Base-by-base conservation (phyloP, 768 basidiomycete species). In the Pleurotus salmoneostramineus region DNA sequence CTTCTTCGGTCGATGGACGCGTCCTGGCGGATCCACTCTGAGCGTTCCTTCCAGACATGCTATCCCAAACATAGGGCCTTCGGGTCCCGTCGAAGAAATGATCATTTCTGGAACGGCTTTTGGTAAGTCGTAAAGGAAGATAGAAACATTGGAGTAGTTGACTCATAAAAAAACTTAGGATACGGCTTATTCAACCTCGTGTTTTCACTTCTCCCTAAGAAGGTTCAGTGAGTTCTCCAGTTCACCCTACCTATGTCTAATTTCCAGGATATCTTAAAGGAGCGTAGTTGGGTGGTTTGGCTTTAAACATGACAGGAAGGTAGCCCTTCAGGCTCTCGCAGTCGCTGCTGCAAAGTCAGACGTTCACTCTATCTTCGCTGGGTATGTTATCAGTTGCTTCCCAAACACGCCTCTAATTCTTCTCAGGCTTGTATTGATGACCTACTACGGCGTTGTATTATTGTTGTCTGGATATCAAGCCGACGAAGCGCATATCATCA, bases 121-220 rank as follows among this genome's bases (percentile, higher is more conserved):
- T 64, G 91, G 86, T 87, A 58, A 52, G 76, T 70, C 14, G 21
- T 27, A 27, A 27, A 3, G 3, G 21, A 3, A 27, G 2, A 27
- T 27, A 27, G 21, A 27, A 27, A 27, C 21, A 27, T 27, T 3
- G 21, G 1, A 40, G 31, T 43, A 6, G 35, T 2, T 35, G 3
- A 14, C 44, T 59, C 15, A 44, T 46, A 37, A 56, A 2, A 44
- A 55, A 32, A 21, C 3, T 48, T 56, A 74, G 79, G 82, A 0
- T 85, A 74, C 63, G 88, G 89, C 0, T 66, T 93, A 27, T 93
- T 93, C 72, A 92, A 92, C 65, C 78, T 93, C 48, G 85, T 91
- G 7, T 84, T 93, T 58, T 91, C 88, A 3, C 69, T 93, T 14
- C 71, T 93, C 11, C 91, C 91, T 14, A 83, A 84, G 60, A 84